Conservation (phyloP, 176 grass and related monocot genomes). For the Tillandsia fasciculata region DNA sequence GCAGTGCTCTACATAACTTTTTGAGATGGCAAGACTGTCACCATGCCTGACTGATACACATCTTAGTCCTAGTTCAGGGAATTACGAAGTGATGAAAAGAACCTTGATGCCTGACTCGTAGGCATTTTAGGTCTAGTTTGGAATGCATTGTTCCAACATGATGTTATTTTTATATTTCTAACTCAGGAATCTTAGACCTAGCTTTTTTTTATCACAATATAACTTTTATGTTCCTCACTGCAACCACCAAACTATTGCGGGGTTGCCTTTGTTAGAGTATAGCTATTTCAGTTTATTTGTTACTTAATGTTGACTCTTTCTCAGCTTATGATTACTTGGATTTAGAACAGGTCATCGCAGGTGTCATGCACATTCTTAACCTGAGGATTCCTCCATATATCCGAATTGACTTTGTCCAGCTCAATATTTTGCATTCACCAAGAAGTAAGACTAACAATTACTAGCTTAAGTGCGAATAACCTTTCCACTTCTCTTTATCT, state of each 20-base stretch:
- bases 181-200: too few relatives aligned
- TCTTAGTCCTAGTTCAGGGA: too few relatives aligned
- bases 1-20: too few relatives aligned
- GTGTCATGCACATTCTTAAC: slow-evolving; percentile 62
- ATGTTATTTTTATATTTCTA: too few relatives aligned
- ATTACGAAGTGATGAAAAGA: too few relatives aligned
- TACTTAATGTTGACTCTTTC: background rate
- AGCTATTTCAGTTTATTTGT: background rate
- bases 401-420: slow-evolving; percentile 61
- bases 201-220: too few relatives aligned
- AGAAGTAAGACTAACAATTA: slow-evolving; percentile 49
- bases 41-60: too few relatives aligned
- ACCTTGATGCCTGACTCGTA: too few relatives aligned
- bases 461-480: slow-evolving; percentile 3
- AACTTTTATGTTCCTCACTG: too few relatives aligned
- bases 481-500: background rate
- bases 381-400: slow-evolving; percentile 75
- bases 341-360: slow-evolving; percentile 57
- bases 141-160: too few relatives aligned
- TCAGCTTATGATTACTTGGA: slow-evolving; percentile 3
- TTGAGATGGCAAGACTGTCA: too few relatives aligned
- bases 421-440: slow-evolving; percentile 61
- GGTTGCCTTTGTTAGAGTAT: background rate
- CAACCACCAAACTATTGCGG: background rate
- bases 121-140: too few relatives aligned